Evolutionary conservation across 805 yeast species (phyloP).

Genomic region (Saccharomycopsis capsularis): DNA sequence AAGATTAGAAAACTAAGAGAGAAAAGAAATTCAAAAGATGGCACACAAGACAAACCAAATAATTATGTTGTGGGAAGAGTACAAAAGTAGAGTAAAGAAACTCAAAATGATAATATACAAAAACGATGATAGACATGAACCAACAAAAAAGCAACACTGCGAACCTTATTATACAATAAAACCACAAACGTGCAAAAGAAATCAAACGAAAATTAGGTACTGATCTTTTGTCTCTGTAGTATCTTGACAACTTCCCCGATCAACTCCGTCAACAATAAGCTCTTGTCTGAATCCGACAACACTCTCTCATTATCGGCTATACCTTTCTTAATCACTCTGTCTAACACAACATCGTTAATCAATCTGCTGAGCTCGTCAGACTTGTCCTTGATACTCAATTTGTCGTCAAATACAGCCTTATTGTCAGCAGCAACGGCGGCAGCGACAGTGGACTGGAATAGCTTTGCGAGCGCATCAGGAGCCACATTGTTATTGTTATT

Average conservation of each 20-base stretch:
- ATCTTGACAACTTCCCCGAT: background rate
- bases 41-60: no score
- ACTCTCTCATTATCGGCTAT: background rate
- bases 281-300: background rate
- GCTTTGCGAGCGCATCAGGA: background rate
- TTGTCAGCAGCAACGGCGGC: background rate
- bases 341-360: background rate
- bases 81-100: background rate
- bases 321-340: background rate
- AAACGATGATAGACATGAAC: background rate
- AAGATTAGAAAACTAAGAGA: no score
- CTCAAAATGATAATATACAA: background rate
- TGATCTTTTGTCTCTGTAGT: slow-evolving; percentile 2
- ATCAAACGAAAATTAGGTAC: background rate
- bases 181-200: background rate
- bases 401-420: background rate
- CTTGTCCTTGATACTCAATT: background rate
- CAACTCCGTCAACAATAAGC: background rate
- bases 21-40: no score
- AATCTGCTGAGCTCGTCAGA: background rate
- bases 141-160: background rate
- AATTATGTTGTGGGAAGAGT: background rate
- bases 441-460: background rate
- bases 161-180: no score
- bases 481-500: background rate